Percentiles rank a stretch among this genome's conserved stretches.
Conservation (phyloP, 805 yeast species). For the Candida michaelii region DNA sequence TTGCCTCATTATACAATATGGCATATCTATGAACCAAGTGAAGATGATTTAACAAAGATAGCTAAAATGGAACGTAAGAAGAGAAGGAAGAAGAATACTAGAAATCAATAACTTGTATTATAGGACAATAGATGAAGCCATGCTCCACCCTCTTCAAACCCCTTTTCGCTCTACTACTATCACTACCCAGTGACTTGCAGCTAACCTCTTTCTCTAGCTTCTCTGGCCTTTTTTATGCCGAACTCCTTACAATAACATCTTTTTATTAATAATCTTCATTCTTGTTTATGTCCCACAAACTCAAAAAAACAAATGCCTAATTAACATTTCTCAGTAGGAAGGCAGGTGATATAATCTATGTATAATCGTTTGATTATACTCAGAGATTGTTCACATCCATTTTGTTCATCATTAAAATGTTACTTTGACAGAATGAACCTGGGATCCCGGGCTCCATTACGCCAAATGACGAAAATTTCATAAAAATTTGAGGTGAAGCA, state of each 20-base stretch:
- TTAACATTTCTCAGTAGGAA: slow-evolving; percentile 42
- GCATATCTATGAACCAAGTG: slow-evolving; percentile 91
- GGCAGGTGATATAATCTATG: slow-evolving; percentile 49
- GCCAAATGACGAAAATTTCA: slow-evolving; percentile 6
- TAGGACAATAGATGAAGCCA: slow-evolving; percentile 7
- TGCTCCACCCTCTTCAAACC: background rate
- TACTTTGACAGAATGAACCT: slow-evolving; percentile 5
- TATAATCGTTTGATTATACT: slow-evolving; percentile 38
- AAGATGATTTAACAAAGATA: slow-evolving; percentile 72
- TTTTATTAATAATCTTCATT: too few species aligned
- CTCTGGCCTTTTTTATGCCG: background rate
- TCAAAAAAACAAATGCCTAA: slow-evolving; percentile 1
- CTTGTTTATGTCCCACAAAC: too few species aligned
- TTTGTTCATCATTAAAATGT: slow-evolving; percentile 40
- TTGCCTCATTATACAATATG: slow-evolving; percentile 86
- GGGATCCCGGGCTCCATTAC: slow-evolving; percentile 4
- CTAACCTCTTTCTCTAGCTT: background rate
- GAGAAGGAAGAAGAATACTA: slow-evolving; percentile 39
- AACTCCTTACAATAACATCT: too few species aligned
- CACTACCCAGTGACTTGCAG: too few species aligned
- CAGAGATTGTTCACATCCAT: slow-evolving; percentile 55
- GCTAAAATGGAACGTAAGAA: slow-evolving; percentile 67
- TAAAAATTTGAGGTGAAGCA: background rate
- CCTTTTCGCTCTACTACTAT: too few species aligned
- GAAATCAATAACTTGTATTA: slow-evolving; percentile 7